A percentile compares a stretch with the other conserved stretches of the same genome.
phyloP scores from a whole-genome alignment of 208 protist species.

The Wallacemonas sp. region DNA sequence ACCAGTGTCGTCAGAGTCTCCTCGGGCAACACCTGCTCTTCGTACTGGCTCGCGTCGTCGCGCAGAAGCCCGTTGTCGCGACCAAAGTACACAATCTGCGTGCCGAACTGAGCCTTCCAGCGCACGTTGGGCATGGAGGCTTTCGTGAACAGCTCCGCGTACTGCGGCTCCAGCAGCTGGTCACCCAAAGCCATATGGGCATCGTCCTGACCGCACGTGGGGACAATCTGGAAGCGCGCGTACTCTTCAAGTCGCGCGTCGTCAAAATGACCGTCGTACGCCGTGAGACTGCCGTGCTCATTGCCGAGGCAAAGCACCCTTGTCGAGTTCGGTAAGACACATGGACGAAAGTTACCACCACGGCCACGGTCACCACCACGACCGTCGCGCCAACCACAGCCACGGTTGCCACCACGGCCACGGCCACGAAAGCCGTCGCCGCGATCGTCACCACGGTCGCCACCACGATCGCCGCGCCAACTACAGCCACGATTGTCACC shows the following conservation, averaged over 20 bases:
- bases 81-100: conserved; percentile 13
- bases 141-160: neutral
- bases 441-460: too few species aligned
- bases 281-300: neutral
- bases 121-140: neutral
- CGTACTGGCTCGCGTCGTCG: neutral
- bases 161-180: neutral
- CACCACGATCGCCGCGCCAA: too few species aligned
- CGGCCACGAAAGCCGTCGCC: too few species aligned
- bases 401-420: too few species aligned
- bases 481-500: too few species aligned
- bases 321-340: neutral
- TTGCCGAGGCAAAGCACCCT: neutral
- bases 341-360: neutral
- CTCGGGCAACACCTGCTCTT: neutral
- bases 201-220: neutral
- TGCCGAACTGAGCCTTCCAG: conserved; percentile 13
- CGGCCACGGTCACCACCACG: too few species aligned
- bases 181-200: neutral
- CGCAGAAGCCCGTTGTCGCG: neutral
- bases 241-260: neutral
- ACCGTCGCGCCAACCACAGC: too few species aligned
- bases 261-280: neutral
- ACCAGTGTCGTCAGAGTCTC: neutral
- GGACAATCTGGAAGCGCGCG: neutral